Base-by-base conservation (phyloP, 371 early-diverging fungal genomes). In the Zancudomyces culisetae region DNA sequence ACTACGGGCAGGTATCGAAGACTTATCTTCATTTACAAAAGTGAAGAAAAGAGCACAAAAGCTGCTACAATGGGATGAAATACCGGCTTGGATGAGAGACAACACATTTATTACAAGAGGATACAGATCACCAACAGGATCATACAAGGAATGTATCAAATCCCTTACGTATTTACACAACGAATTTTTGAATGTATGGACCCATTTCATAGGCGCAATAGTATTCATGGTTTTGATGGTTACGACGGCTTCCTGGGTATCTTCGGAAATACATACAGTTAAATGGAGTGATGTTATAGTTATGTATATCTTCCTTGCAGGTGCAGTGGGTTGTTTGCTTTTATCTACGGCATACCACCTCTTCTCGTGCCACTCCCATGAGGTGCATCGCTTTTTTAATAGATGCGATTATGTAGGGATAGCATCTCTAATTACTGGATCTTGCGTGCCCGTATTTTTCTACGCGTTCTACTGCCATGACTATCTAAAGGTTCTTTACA, bases 401-500 rank as follows among this genome's bases (percentile, higher is more conserved):
- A 77, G 83, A 52, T 86, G 86, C 53, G 94, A 93, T 65, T 94
- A 90, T 76, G 79, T 85, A 40, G 94, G 94, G 29, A 94, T 94
- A 56, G 81, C 86, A 24, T 69, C 75, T 27, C 69, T 90, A 52
- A 87, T 86, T 58, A 75, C 83, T 42, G 85, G 84, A 19, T 85
- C 85, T 3, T 83, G 75, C 56, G 74, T 73, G 50, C 86, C 85
- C 15, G 72, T 80, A 24, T 64, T 83, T 54, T 83, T 76, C 63
- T 84, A 84, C 62, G 76, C 77, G 26, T 84, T 87, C 60, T 81
- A 76, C 59, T 87, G 87, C 67, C 59, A 72, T 59, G 63, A 70
- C 8, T 54, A 53, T 2, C 67, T 69, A 43, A 77, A 80, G 69
- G 60, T 70, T 3, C 27, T 79, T 20, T 90, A 91, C 58, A 59